phyloP scores from a whole-genome alignment of 176 grass and related monocot species.

The Puccinellia tenuiflora region DNA sequence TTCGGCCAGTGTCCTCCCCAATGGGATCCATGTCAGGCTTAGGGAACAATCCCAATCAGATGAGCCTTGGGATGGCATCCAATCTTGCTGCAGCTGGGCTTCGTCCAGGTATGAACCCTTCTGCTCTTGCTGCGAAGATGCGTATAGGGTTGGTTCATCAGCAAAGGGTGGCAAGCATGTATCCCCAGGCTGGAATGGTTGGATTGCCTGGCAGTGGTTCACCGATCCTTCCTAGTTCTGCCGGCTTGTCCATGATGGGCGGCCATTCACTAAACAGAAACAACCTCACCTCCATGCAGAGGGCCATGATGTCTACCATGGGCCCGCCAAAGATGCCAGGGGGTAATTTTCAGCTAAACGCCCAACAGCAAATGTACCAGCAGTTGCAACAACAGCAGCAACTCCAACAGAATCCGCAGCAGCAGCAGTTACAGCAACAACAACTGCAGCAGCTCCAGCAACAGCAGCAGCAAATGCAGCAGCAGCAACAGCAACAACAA shows the following conservation, averaged over 20 bases:
- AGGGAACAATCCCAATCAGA: conserved; percentile 58
- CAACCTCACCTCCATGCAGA: conserved; percentile 55
- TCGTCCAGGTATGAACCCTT: conserved; percentile 35
- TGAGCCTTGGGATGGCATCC: conserved; percentile 62
- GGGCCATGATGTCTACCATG: conserved; percentile 71
- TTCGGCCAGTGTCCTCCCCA: conserved; percentile 52
- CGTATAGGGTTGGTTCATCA: conserved; percentile 47
- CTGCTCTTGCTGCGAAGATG: conserved; percentile 46
- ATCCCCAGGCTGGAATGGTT: conserved; percentile 56
- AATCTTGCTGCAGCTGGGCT: conserved; percentile 53
- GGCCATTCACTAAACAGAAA: conserved; percentile 60
- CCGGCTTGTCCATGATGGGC: conserved; percentile 62
- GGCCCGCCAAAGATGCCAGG: conserved; percentile 87
- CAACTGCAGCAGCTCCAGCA: not conserved
- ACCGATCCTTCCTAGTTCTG: conserved; percentile 59
- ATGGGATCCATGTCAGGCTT: conserved; percentile 58
- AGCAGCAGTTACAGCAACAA: not conserved
- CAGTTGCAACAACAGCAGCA: conserved; percentile 23
- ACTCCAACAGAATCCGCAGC: conserved; percentile 29
- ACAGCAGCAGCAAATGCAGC: conserved; percentile 2
- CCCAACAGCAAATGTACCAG: conserved; percentile 41
- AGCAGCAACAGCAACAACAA: conserved; percentile 15
- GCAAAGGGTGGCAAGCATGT: conserved; percentile 55
- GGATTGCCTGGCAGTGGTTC: conserved; percentile 67
- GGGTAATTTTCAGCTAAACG: conserved; percentile 57